Base-by-base conservation (phyloP, 176 grass and related monocot genomes). In the Zea luxurians region DNA sequence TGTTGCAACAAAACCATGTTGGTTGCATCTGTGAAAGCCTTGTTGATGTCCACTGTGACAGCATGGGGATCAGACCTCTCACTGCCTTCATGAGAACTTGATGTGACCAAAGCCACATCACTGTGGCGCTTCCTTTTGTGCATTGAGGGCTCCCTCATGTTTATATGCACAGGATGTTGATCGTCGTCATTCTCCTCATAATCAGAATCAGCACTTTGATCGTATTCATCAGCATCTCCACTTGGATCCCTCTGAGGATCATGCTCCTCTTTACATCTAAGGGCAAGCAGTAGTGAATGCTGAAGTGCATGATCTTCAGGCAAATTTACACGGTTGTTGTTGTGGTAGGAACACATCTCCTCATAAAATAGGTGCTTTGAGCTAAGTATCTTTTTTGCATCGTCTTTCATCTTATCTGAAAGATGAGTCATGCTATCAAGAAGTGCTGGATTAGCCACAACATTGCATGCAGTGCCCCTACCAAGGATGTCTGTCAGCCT, bases 281-380 rank as follows among this genome's bases (percentile, higher is more conserved):
- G 92, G 37, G 87, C 96, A 82, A 86, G 78, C 50, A 87, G 83
- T 18, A 99, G 71, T 13, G 96, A 84, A 17, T 79, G 86, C 57
- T 99, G 92, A 70, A 99, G 90, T 59, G 90, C 88, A 5, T 65
- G 85, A 70, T 99, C 96, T 77, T 83, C 78, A 72, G 96, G 96
- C 76, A 99, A 90, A 78, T 77, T 95, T 6, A 80, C 34, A 75
- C 88, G 82, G 71, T 99, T 95, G 36, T 93, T 87, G 57, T 99
- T 99, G 72, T 99, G 96, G 82, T 99, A 99, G 16, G 91, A 95
- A 75, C 96, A 99, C 96, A 99, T 99, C 80, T 90, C 90, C 81
- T 95, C 90, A 37, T 89, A 99, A 64, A 99, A 99, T 52, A 99
- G 87, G 74, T 99, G 92, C 62, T 92, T 99, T 8, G 96, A 99